Conservation (phyloP, 2,329 filamentous ascomycete genomes). For the Exophiala bonariae region DNA sequence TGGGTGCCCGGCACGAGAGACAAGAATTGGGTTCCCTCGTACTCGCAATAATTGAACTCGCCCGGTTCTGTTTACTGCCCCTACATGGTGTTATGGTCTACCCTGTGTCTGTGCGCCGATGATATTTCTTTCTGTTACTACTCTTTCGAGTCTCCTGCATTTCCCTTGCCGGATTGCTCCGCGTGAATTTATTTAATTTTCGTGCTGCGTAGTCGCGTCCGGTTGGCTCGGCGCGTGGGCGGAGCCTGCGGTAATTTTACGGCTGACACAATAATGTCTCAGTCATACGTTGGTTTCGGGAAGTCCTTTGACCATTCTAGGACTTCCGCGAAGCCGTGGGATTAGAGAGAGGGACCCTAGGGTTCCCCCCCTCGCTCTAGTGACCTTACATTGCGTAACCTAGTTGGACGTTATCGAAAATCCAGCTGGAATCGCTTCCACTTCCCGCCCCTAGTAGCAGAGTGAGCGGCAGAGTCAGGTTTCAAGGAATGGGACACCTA, state of each 20-base stretch:
- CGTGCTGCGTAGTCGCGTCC: constrained; percentile 8
- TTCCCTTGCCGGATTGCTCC: constrained; percentile 18
- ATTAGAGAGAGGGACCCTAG: too few species aligned
- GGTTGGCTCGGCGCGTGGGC: constrained; percentile 26
- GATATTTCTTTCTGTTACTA: not conserved
- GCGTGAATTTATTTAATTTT: constrained; percentile 9
- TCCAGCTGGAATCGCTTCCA: constrained; percentile 52
- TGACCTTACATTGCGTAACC: too few species aligned
- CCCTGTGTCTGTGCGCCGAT: not conserved
- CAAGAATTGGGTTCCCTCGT: too few species aligned
- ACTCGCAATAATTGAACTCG: too few species aligned
- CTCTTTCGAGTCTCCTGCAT: constrained; percentile 7
- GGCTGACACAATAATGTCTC: constrained; percentile 26
- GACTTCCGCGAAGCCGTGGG: too few species aligned
- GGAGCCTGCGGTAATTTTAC: constrained; percentile 27
- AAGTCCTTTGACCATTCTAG: constrained; percentile 8
- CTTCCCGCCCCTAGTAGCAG: constrained; percentile 38
- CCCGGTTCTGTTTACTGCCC: too few species aligned
- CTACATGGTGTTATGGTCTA: too few species aligned
- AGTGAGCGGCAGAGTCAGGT: constrained; percentile 30
- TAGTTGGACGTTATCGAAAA: constrained; percentile 38
- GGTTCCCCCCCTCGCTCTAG: not conserved
- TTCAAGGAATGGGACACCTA: not conserved
- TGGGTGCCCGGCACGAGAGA: not conserved
- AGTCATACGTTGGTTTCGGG: constrained; percentile 17